Base-by-base conservation (phyloP, 2,329 filamentous ascomycete species). In the Fusarium sp. region DNA sequence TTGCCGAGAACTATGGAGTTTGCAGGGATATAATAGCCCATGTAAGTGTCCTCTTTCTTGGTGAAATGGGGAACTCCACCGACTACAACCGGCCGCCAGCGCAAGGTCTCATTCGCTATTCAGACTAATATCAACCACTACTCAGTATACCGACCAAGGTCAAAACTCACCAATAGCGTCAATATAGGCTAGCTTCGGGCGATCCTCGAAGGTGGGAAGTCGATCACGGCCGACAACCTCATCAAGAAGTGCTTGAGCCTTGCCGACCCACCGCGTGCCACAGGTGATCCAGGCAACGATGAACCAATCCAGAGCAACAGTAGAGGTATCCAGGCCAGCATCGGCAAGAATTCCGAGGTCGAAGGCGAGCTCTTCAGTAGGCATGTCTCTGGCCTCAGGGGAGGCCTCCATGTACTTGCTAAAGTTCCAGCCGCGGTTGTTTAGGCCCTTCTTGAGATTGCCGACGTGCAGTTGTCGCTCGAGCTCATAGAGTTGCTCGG, bases 1-100 rank as follows among this genome's bases (percentile, higher is more conserved):
- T 85, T 86, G 15, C 80, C 68, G n/a, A 86, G 70, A 11, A 87
- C 71, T 7, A 80, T 78, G 0, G 82, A 80, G 8, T 81, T 82
- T 28, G 81, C 81, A 2, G 82, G 84, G 60, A 87, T 82, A 15
- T 76, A 73, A 54, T 79, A 78, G 3, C 82, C 82, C 27, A 78
- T 73, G 62, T 82, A 82, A 16, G 68, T 72, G 60, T 81, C 75
- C 34, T 80, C 78, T 15, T 64, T 70, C 31, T 77, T 79, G 4
- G 78, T 80, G 55, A 79, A 78, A 23, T 82, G 81, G 0, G 84
- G 83, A 1, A 83, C 77, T 8, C 79, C 79, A 7, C 77, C 75
- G 2, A 78, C 74, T 0, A 75, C 73, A 0, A 82, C 77, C 0
- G 84, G 83, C 10, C 83, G 79, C 84, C 85, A 86, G 5, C 84